A percentile compares a stretch with the other conserved stretches of the same genome.
phyloP scores from a whole-genome alignment of 1,139 yeast species.

The Candida albicans region DNA sequence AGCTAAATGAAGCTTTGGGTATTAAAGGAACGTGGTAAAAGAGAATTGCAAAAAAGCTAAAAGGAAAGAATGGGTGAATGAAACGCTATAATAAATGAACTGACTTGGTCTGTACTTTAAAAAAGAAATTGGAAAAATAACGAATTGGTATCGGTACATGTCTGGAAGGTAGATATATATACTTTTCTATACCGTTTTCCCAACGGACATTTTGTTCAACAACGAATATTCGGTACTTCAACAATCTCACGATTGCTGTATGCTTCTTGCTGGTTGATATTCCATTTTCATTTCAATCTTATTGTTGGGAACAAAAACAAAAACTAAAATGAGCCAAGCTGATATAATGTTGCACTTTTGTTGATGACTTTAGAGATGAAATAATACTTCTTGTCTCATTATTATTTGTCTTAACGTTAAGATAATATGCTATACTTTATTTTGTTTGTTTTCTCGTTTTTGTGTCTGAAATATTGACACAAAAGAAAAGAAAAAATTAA shows the following conservation, averaged over 20 bases:
- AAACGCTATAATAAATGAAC: too few relatives aligned
- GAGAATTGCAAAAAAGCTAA: neutral
- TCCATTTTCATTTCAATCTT: neutral
- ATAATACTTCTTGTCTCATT: too few relatives aligned
- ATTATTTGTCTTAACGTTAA: too few relatives aligned
- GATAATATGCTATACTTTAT: too few relatives aligned
- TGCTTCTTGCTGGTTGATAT: neutral
- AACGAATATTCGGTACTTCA: neutral
- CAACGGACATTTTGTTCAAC: neutral
- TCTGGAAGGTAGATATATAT: neutral
- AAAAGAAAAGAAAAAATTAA: slow-evolving; percentile 1
- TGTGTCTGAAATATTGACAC: slow-evolving; percentile 13
- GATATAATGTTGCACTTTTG: too few relatives aligned
- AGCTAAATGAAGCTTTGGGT: neutral
- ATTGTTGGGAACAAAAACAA: neutral
- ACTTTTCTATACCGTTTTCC: neutral
- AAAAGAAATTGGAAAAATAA: too few relatives aligned
- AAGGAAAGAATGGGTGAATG: neutral
- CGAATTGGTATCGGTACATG: too few relatives aligned
- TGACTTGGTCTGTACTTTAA: too few relatives aligned
- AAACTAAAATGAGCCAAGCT: neutral
- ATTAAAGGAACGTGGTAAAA: neutral
- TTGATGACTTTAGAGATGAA: too few relatives aligned
- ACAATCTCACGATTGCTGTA: neutral
- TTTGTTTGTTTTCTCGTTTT: slow-evolving; percentile 4